Base-by-base conservation (phyloP, 176 grass and related monocot species). In the Canna indica region DNA sequence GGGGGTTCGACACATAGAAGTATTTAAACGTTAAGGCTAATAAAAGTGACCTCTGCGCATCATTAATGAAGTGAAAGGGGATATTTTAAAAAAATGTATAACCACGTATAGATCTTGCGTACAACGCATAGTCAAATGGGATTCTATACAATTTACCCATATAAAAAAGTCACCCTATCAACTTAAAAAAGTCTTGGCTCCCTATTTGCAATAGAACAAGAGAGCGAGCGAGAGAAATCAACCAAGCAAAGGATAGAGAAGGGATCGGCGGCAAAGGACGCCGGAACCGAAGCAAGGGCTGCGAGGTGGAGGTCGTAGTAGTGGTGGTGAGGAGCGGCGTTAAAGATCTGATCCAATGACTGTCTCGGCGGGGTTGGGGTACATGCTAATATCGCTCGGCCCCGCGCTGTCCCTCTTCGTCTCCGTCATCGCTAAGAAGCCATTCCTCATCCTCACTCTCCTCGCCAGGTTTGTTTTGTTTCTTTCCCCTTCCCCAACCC, bases 391-490 rank as follows among this genome's bases (percentile, higher is more conserved):
- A 64, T 86, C 86, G 28, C 81, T 97, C 69, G 94, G 94, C 22
- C 94, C 94, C n/a, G 94, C 82, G 24, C 34, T 97, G 36, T 83
- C 94, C 45, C 82, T 97, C 86, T 93, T 92, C 68, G 77, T 80
- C 72, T 85, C 86, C 72, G 82, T 90, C 74, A 71, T 97, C 80
- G 77, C 88, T 32, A 72, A 67, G 75, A 97, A 97, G 77, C 88
- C 93, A 71, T 97, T 92, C 86, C 83, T 97, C 73, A 83, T 97
- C 73, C 88, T 97, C 74, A 89, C 86, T 64, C 84, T 97, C 77
- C 88, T 92, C 78, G 79, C 88, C 80, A 92, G 92, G 91, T 96
- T 44, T 34, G 36, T 29, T 31, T 45, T 53, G 53, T 15, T 70
- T 58, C 41, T 26, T 30, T 3, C 15, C 41, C 36, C 27, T 53